phyloP scores from a whole-genome alignment of 176 grass and related monocot species.

The Hyparrhenia diplandra region DNA sequence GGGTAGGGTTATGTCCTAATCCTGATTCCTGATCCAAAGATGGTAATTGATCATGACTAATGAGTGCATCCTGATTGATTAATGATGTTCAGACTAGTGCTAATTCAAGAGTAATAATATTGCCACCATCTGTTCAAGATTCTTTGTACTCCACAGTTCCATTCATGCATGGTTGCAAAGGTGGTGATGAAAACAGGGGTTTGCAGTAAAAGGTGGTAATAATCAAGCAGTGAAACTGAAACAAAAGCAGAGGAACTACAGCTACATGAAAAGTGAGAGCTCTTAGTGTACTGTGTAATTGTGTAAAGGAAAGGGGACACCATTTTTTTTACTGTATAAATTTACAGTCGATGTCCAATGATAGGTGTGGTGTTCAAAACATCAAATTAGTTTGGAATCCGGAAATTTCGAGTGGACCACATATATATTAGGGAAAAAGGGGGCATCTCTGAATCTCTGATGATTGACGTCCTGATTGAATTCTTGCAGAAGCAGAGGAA shows the following conservation, averaged over 20 bases:
- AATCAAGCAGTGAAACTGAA: background rate
- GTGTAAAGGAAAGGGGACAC: background rate
- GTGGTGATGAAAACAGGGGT: background rate
- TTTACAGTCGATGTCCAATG: conserved; percentile 8
- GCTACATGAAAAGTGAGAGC: conserved; percentile 20
- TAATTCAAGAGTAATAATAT: background rate
- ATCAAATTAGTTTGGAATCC: conserved; percentile 6
- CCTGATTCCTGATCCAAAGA: conserved; percentile 5
- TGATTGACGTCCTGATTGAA: background rate
- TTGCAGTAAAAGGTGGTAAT: conserved; percentile 25
- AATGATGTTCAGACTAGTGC: background rate
- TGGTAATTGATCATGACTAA: conserved; percentile 19
- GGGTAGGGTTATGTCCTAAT: background rate
- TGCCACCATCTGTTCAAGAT: background rate
- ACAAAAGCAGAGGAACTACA: background rate
- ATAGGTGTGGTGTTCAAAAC: background rate
- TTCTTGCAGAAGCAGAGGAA: background rate
- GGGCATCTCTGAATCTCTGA: background rate
- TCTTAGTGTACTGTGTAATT: background rate
- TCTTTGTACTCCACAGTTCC: background rate
- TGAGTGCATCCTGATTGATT: conserved; percentile 44
- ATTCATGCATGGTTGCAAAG: background rate
- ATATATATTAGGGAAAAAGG: background rate
- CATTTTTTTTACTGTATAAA: conserved; percentile 20
- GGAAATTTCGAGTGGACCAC: background rate